Percentiles rank a stretch among this genome's conserved stretches.
phyloP scores from a whole-genome alignment of 495 filamentous ascomycete species.

The Niebla homalea region DNA sequence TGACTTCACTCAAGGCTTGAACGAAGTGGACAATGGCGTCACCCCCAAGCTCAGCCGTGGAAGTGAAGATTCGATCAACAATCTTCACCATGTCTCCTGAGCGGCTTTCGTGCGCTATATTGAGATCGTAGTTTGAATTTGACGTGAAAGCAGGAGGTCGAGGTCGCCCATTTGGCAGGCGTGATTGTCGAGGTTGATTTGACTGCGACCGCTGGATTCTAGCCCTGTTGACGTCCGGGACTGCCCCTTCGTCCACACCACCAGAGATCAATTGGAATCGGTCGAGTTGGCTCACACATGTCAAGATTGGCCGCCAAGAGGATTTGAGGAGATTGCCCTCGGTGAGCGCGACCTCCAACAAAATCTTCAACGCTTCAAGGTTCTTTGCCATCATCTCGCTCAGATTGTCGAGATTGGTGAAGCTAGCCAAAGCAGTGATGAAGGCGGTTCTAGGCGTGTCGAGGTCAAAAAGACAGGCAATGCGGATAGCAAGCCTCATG shows the following conservation, averaged over 20 bases:
- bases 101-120: slow-evolving; percentile 81
- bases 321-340: slow-evolving; percentile 80
- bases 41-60: slow-evolving; percentile 81
- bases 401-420: slow-evolving; percentile 89
- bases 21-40: slow-evolving; percentile 98
- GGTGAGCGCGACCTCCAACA: slow-evolving; percentile 81
- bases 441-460: slow-evolving; percentile 86
- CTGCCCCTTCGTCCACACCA: slow-evolving; percentile 80
- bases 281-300: slow-evolving; percentile 92
- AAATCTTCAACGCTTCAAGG: slow-evolving; percentile 76
- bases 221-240: slow-evolving; percentile 85
- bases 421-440: slow-evolving; percentile 82
- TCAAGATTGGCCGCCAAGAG: slow-evolving; percentile 91
- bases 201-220: slow-evolving; percentile 44
- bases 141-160: slow-evolving; percentile 52
- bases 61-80: slow-evolving; percentile 92
- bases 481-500: slow-evolving; percentile 79
- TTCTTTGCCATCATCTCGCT: slow-evolving; percentile 95
- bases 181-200: slow-evolving; percentile 42
- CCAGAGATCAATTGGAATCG: slow-evolving; percentile 88
- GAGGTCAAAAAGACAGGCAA: slow-evolving; percentile 86
- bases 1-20: slow-evolving; percentile 82
- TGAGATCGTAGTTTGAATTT: slow-evolving; percentile 57
- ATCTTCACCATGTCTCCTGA: slow-evolving; percentile 85
- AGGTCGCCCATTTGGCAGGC: slow-evolving; percentile 47